Conservation (phyloP, 495 filamentous ascomycete genomes). For the Emericellopsis terricola region DNA sequence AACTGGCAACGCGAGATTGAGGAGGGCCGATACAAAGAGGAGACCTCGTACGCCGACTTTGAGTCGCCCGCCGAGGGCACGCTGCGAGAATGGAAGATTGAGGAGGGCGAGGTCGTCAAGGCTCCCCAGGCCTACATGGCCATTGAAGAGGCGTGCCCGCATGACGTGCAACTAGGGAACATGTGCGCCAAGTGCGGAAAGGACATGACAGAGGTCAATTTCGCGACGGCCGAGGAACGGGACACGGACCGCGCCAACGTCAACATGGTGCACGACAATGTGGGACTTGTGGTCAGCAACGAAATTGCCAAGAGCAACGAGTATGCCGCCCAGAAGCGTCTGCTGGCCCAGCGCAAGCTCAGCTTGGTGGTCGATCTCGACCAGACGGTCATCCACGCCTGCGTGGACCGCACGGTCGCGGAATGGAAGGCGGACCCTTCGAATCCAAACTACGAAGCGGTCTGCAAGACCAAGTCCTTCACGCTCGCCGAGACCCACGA, state of each 20-base stretch:
- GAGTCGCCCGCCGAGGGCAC: slow-evolving; percentile 68
- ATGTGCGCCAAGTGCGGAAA: slow-evolving; percentile 86
- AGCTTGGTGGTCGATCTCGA: slow-evolving; percentile 94
- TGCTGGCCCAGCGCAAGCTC: slow-evolving; percentile 63
- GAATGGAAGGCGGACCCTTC: slow-evolving; percentile 82
- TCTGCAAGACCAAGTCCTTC: slow-evolving; percentile 75
- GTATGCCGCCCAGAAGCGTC: slow-evolving; percentile 64
- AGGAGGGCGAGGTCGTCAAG: slow-evolving; percentile 50
- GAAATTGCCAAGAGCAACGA: slow-evolving; percentile 66
- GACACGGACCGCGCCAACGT: slow-evolving; percentile 70
- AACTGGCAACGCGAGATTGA: slow-evolving; percentile 52
- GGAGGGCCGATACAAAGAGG: slow-evolving; percentile 39
- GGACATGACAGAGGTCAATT: slow-evolving; percentile 69
- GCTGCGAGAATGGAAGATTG: slow-evolving; percentile 56
- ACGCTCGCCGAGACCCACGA: slow-evolving; percentile 75
- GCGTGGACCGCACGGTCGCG: slow-evolving; percentile 86
- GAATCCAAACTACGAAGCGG: slow-evolving; percentile 80
- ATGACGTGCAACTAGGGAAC: slow-evolving; percentile 77
- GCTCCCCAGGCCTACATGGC: slow-evolving; percentile 42
- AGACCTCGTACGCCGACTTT: slow-evolving; percentile 54
- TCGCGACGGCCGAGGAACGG: slow-evolving; percentile 25
- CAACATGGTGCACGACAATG: slow-evolving; percentile 85
- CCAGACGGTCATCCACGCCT: slow-evolving; percentile 96
- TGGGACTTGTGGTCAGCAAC: slow-evolving; percentile 52
- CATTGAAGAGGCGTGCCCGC: slow-evolving; percentile 80